phyloP scores from a whole-genome alignment of 148 eudicot genomes.

The Nyssa sinensis region DNA sequence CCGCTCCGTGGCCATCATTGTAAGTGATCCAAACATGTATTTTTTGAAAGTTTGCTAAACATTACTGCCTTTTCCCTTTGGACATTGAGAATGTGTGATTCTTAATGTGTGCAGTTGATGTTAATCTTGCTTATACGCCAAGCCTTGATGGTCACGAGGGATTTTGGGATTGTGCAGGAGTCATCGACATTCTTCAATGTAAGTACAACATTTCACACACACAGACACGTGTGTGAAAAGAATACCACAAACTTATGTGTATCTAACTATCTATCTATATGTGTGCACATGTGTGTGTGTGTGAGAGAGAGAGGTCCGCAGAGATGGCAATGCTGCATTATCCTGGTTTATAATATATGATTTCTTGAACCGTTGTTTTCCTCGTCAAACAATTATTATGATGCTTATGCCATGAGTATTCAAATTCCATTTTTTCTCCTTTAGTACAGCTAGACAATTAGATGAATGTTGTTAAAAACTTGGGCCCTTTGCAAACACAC shows the following conservation, averaged over 20 bases:
- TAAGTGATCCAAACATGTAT: slow-evolving; percentile 22
- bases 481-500: not conserved
- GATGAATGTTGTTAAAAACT: not conserved
- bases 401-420: not conserved
- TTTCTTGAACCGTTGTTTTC: too few relatives aligned
- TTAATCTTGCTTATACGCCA: slow-evolving; percentile 66
- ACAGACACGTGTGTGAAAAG: too few relatives aligned
- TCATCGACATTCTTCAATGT: slow-evolving; percentile 57
- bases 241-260: too few relatives aligned
- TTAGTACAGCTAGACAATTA: not conserved
- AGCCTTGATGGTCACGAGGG: slow-evolving; percentile 61
- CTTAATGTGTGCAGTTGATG: slow-evolving; percentile 56
- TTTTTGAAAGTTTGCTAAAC: not conserved
- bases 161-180: slow-evolving; percentile 56
- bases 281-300: not conserved
- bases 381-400: not conserved
- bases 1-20: slow-evolving; percentile 59
- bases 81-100: slow-evolving; percentile 12
- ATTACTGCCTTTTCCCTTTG: not conserved
- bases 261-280: too few relatives aligned
- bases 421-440: not conserved
- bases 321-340: too few relatives aligned
- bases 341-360: too few relatives aligned
- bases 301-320: not conserved
- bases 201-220: slow-evolving; percentile 31